Conservation (phyloP, 306 rosid genomes). For the Cucurbita pepo region DNA sequence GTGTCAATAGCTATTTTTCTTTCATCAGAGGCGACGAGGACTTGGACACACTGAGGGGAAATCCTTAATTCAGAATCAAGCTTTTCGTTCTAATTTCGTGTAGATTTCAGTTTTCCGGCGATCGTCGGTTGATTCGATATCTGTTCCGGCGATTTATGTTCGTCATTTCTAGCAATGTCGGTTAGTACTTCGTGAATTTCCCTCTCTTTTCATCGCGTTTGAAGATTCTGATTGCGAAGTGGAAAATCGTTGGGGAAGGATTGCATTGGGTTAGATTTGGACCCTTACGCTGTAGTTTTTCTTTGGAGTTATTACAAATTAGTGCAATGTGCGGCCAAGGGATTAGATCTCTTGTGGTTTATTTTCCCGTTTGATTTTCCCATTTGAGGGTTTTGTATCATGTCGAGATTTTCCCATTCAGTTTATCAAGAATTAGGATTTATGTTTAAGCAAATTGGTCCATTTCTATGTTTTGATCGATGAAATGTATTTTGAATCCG, state of each 20-base stretch:
- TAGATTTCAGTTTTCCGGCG: neutral
- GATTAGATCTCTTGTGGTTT: constrained; percentile 4
- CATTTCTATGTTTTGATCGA: neutral
- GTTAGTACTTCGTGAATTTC: neutral
- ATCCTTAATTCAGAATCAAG: neutral
- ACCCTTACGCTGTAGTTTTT: neutral
- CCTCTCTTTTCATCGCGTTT: neutral
- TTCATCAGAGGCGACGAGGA: neutral
- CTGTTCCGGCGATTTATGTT: neutral
- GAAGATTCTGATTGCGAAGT: neutral
- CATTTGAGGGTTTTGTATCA: neutral
- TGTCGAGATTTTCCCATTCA: neutral
- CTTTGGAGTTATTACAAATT: neutral
- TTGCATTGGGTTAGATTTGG: neutral
- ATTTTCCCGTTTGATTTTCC: neutral
- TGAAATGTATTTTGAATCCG: neutral
- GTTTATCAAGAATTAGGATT: neutral
- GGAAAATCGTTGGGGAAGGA: neutral
- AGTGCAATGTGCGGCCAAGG: neutral
- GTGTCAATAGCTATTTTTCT: neutral
- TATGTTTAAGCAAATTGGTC: neutral
- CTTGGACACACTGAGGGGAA: neutral
- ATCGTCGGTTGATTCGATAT: neutral
- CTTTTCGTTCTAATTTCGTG: neutral
- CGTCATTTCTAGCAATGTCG: constrained; percentile 3